Percentiles rank a stretch among this genome's conserved stretches.
Evolutionary conservation across 1,284 basidiomycete genomes (phyloP).

Genomic region (Hortiboletus rubellus): DNA sequence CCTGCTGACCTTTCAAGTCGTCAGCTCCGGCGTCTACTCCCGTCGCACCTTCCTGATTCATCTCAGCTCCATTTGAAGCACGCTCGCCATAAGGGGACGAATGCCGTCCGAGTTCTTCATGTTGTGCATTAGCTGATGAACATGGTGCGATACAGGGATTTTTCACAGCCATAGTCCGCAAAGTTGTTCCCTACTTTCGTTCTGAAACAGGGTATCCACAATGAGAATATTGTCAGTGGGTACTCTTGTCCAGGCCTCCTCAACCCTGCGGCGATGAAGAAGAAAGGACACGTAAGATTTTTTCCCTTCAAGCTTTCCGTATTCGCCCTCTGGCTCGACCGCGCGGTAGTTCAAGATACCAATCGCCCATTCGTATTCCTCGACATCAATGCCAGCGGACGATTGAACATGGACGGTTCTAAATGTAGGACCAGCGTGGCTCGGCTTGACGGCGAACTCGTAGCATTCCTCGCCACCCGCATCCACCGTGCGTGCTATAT

Average conservation of each 20-base stretch:
- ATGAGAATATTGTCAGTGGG: conserved; percentile 19
- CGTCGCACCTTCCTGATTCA: no score
- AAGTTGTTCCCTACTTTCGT: conserved; percentile 15
- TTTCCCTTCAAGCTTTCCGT: conserved; percentile 17
- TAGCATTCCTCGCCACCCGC: not conserved
- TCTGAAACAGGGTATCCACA: conserved; percentile 14
- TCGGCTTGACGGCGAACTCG: conserved; percentile 14
- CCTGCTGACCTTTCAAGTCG: no score
- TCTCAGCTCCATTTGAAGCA: no score
- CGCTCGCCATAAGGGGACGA: no score
- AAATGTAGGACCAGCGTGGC: conserved; percentile 8
- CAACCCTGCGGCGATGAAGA: conserved; percentile 3
- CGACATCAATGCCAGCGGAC: not conserved
- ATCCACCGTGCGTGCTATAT: not conserved
- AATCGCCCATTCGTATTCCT: conserved; percentile 15
- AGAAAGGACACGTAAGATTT: conserved; percentile 21
- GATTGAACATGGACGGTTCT: conserved; percentile 3
- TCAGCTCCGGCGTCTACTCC: no score
- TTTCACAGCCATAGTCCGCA: conserved; percentile 7
- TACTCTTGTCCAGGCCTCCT: conserved; percentile 10
- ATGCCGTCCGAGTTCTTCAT: no score
- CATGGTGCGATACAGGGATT: no score
- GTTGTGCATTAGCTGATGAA: no score
- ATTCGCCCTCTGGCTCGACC: conserved; percentile 12
- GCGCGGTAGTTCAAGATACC: conserved; percentile 22